These are phyloP conservation scores for Apiospora hydei DNA, from an alignment of 2,329 filamentous ascomycete genomes.

Conservation along the genomic window DNA sequence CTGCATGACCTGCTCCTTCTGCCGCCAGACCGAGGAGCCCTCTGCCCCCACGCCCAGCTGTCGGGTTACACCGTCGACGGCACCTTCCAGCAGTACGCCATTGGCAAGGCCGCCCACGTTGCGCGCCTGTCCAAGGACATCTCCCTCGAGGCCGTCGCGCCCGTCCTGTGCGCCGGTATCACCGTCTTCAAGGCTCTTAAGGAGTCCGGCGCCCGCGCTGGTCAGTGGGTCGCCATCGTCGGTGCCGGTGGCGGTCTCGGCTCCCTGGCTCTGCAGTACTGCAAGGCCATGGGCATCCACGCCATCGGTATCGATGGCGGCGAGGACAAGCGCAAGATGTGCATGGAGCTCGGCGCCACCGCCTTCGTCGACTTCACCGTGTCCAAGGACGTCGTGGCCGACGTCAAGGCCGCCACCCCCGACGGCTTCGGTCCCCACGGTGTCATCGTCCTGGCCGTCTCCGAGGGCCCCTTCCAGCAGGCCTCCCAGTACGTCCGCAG, in stretches of 20 bases:
- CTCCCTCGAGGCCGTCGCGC: slow-evolving; percentile 78
- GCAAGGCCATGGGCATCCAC: slow-evolving; percentile 86
- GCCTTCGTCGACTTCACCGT: slow-evolving; percentile 82
- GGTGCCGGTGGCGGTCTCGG: slow-evolving; percentile 87
- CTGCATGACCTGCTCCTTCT: slow-evolving; percentile 85
- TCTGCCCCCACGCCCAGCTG: slow-evolving; percentile 77
- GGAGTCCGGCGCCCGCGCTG: slow-evolving; percentile 77
- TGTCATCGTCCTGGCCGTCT: slow-evolving; percentile 84
- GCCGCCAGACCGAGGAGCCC: slow-evolving; percentile 82
- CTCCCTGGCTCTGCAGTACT: slow-evolving; percentile 80
- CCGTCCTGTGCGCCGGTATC: slow-evolving; percentile 84
- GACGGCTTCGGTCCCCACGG: slow-evolving; percentile 88
- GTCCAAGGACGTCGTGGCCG: slow-evolving; percentile 79
- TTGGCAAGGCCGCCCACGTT: slow-evolving; percentile 86
- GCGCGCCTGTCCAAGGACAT: slow-evolving; percentile 81
- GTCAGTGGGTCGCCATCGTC: slow-evolving; percentile 83
- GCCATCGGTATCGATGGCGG: slow-evolving; percentile 85
- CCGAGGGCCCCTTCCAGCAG: slow-evolving; percentile 95
- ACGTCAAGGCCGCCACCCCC: slow-evolving; percentile 81
- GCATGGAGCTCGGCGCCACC: slow-evolving; percentile 72
- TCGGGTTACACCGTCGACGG: slow-evolving; percentile 95
- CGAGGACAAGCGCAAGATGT: slow-evolving; percentile 79
- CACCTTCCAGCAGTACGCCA: slow-evolving; percentile 89
- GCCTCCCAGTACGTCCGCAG: slow-evolving; percentile 87
- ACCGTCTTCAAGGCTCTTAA: slow-evolving; percentile 94